Base-by-base conservation (phyloP, 305 asterid species). In the Fraxinus sp. region DNA sequence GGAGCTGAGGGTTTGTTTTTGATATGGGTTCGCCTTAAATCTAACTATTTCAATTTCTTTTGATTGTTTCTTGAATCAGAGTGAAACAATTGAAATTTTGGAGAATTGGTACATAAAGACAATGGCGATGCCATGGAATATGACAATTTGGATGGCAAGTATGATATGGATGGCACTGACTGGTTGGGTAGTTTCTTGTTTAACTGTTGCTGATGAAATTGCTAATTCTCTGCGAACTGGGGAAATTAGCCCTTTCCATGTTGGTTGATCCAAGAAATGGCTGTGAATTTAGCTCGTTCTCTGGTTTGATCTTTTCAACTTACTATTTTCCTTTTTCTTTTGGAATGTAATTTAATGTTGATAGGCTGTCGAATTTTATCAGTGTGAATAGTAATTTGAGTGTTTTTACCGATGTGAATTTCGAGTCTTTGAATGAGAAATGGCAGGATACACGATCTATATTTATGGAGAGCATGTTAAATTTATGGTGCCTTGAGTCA, bases 121-220 rank as follows among this genome's bases (percentile, higher is more conserved):
- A 46, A 94, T 93, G 98, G 98, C 96, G 10, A 90, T 92, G 87
- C 90, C 92, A 37, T 95, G 98, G 95, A 91, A 92, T 77, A 83
- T 77, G 87, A 92, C 92, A 2, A 75, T 92, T 24, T 90, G 92
- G 93, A 52, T 92, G 82, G 95, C 90, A 41, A 88, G 84, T 75
- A 90, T 92, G 93, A 84, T 93, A 80, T 93, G 97, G 96, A 32
- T 90, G 86, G 95, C 97, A 36, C 75, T 95, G 79, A 81, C 86
- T 81, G 90, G 92, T 75, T 92, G 96, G 93, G 89, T 93, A 6
- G 85, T 91, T 52, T 88, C 93, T 85, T 93, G 97, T 86, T 89
- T 93, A 82, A 87, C 87, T 37, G 89, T 91, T 79, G 98, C 98
- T 37, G 96, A 95, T 81, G 98, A 92, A 85, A 91, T 91, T 77